Percentiles rank a stretch among this genome's conserved stretches.
phyloP scores from a whole-genome alignment of 1,284 basidiomycete genomes.

The Fereydounia khargensis region DNA sequence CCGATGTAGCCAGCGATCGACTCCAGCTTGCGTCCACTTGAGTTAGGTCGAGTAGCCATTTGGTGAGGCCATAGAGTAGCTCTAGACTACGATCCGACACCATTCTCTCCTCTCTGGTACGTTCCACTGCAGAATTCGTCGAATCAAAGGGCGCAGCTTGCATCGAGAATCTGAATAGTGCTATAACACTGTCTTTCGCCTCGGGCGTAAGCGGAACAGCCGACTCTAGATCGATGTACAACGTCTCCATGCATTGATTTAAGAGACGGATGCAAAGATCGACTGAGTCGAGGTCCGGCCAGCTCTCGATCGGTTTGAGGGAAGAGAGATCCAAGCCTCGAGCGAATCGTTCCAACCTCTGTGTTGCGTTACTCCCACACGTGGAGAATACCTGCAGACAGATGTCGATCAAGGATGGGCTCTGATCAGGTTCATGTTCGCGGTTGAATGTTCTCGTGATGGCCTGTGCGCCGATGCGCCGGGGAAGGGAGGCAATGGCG shows the following conservation, averaged over 20 bases:
- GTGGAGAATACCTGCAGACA: constrained; percentile 6
- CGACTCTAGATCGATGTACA: constrained; percentile 19
- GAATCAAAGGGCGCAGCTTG: constrained; percentile 16
- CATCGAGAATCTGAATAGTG: constrained; percentile 12
- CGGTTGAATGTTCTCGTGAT: constrained; percentile 7
- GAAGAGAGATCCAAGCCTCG: constrained; percentile 20
- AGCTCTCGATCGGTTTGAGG: constrained; percentile 4
- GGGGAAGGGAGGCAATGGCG: constrained; percentile 14
- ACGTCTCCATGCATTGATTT: constrained; percentile 26
- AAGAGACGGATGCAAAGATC: constrained; percentile 27
- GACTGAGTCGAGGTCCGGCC: constrained; percentile 23
- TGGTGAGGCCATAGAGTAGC: constrained; percentile 22
- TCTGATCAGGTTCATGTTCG: constrained; percentile 1
- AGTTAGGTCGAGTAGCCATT: constrained; percentile 23
- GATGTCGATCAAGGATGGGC: constrained; percentile 4
- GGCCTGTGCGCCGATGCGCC: constrained; percentile 5
- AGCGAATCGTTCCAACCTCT: constrained; percentile 17
- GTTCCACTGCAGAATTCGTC: no score
- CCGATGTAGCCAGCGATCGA: constrained; percentile 16
- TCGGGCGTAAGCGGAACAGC: constrained; percentile 11
- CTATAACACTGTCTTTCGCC: constrained; percentile 6
- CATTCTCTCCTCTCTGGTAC: not conserved
- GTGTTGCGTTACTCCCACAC: constrained; percentile 11
- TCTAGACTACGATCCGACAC: constrained; percentile 7
- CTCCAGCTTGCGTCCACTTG: constrained; percentile 32